Conservation (phyloP, 2,329 filamentous ascomycete genomes). For the Aspergillus sp. region DNA sequence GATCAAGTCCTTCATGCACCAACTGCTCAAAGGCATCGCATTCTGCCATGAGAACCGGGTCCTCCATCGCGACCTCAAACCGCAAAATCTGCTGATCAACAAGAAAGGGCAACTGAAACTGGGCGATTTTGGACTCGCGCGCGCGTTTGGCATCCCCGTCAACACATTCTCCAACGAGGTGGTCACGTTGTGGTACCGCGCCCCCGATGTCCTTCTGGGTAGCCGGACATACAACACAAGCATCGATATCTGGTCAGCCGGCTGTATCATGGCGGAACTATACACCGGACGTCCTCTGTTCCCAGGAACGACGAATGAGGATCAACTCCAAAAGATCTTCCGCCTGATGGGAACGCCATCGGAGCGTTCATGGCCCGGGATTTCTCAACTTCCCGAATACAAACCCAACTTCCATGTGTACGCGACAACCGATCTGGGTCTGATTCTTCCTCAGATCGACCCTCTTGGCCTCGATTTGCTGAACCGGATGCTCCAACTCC, state of each 20-base stretch:
- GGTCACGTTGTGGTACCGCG: slow-evolving; percentile 95
- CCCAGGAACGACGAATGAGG: slow-evolving; percentile 96
- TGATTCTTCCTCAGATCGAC: slow-evolving; percentile 89
- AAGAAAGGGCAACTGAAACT: slow-evolving; percentile 86
- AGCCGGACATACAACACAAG: slow-evolving; percentile 98
- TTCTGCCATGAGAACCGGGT: slow-evolving; percentile 98
- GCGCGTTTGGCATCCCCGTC: slow-evolving; percentile 94
- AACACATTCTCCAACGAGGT: slow-evolving; percentile 99
- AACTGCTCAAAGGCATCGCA: slow-evolving; percentile 90
- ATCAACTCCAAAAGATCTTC: slow-evolving; percentile 96
- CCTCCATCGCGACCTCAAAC: slow-evolving; percentile 91
- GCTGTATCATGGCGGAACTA: slow-evolving; percentile 99
- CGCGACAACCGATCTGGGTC: slow-evolving; percentile 82
- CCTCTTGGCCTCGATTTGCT: slow-evolving; percentile 81
- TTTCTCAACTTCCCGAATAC: slow-evolving; percentile 95
- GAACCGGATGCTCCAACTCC: slow-evolving; percentile 85
- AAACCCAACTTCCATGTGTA: slow-evolving; percentile 94
- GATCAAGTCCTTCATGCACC: slow-evolving; percentile 99
- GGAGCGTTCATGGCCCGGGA: slow-evolving; percentile 92
- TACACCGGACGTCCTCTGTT: slow-evolving; percentile 94
- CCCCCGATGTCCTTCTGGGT: slow-evolving; percentile 90
- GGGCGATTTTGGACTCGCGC: slow-evolving; percentile 89
- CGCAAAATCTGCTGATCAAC: slow-evolving; percentile 95
- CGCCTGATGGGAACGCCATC: slow-evolving; percentile 97
- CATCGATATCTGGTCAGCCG: slow-evolving; percentile 98